Base-by-base conservation (phyloP, 805 yeast species). In the Metschnikowia corniflorae region DNA sequence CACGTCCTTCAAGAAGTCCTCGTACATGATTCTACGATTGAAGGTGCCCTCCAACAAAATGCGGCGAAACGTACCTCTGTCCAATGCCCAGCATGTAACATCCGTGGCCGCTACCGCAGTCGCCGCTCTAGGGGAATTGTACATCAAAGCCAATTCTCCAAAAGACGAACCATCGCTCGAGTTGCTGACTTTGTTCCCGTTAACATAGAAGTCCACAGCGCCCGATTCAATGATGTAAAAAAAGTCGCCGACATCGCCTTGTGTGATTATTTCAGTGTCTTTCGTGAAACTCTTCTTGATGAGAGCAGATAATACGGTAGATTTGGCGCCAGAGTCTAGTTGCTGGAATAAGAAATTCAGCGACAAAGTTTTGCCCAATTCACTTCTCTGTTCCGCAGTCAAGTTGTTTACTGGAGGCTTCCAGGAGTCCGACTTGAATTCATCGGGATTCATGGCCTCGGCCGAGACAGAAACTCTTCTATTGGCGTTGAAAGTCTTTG, bases 81-180 rank as follows among this genome's bases (percentile, higher is more conserved):
- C 98, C 50, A 93, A 73, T 2, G 95, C 93, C 96, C 96, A 91
- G 47, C 70, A 64, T 12, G 66, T 61, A 34, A 91, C 70, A 21
- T 78, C 77, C 52, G 82, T 73, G 43, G 83, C 86, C 6, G 84
- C 71, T 16, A 70, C 60, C 1, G 86, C 97, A 1, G 97, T 87
- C 7, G 97, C 97, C 6, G 97, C 97, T 64, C 98, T 80, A 44
- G 97, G 97, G 14, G 96, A 80, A 61, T 93, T 91, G 68, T 93
- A 91, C 96, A 93, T 88, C 52, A 93, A 73, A 3, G 98, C 98
- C 54, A 93, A 74, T 63, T 93, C 98, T 57, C 98, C 98, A 63
- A 93, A 93, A 29, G 91, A 81, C 4, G 95, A 78, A 6, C 97
- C 97, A 26, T 86, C 79, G 7, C 86, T 82, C n/a, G 86, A 74